Percentiles rank a stretch among this genome's conserved stretches.
These are phyloP conservation scores for Datura wrightii DNA, from an alignment of 257 asterid genomes.

Conservation along the genomic window DNA sequence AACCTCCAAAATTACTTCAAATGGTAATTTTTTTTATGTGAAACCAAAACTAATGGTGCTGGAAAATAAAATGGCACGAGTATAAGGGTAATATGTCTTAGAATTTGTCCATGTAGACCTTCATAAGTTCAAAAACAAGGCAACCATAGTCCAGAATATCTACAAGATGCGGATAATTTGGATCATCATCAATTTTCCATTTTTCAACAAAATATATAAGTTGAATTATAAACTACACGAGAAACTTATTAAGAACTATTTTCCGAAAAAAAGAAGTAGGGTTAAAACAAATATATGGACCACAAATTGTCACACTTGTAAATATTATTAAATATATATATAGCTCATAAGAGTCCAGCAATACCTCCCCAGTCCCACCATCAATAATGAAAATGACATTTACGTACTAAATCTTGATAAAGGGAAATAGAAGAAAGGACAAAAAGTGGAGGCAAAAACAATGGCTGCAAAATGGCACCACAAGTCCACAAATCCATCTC, in stretches of 20 bases:
- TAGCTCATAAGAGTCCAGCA: no score
- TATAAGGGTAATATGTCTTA: background rate
- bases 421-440: no score
- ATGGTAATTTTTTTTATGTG: background rate
- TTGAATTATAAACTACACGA: background rate
- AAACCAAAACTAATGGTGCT: conserved; percentile 7
- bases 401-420: background rate
- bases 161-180: background rate
- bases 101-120: background rate
- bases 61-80: background rate
- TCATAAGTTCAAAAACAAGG: background rate
- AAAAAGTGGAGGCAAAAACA: no score
- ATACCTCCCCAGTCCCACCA: background rate
- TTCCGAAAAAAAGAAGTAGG: background rate
- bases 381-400: background rate
- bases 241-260: background rate
- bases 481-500: no score
- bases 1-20: background rate
- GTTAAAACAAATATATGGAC: background rate
- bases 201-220: background rate
- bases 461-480: no score
- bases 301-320: background rate
- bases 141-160: background rate
- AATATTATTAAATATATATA: no score
- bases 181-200: background rate